Evolutionary conservation across 768 basidiomycete genomes (phyloP).

Genomic region (Boletus rex-veris): DNA sequence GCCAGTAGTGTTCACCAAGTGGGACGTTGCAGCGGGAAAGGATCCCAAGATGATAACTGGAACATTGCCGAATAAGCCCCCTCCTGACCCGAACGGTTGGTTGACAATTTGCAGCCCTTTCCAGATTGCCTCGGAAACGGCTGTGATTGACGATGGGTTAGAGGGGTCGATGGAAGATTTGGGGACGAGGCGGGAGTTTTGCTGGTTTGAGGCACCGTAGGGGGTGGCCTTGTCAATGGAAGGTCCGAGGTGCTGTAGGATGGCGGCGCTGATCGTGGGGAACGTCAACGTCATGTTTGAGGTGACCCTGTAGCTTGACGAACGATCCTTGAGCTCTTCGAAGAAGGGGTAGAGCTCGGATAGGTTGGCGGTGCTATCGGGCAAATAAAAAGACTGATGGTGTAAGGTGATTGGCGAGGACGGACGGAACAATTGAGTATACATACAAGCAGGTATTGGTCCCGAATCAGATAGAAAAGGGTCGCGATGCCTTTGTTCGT

Average conservation of each 20-base stretch:
- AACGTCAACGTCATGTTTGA: slow-evolving; percentile 17
- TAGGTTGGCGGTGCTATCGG: neutral
- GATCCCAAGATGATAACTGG: neutral
- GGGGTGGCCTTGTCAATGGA: slow-evolving; percentile 1
- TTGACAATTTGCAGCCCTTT: slow-evolving; percentile 13
- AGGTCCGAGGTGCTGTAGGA: slow-evolving; percentile 5
- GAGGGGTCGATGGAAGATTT: slow-evolving; percentile 13
- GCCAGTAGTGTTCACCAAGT: slow-evolving; percentile 5
- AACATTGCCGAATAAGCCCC: neutral
- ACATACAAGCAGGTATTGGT: slow-evolving; percentile 10
- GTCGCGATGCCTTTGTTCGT: neutral
- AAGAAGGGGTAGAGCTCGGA: slow-evolving; percentile 15
- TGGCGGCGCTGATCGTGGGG: slow-evolving; percentile 11
- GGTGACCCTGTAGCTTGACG: slow-evolving; percentile 10
- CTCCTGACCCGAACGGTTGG: neutral
- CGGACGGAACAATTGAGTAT: neutral
- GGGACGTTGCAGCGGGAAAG: slow-evolving; percentile 6
- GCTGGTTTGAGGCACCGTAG: slow-evolving; percentile 18
- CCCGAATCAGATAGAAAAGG: neutral
- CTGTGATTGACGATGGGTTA: slow-evolving; percentile 3
- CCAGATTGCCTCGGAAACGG: slow-evolving; percentile 18
- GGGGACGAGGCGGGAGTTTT: slow-evolving; percentile 22
- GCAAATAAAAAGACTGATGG: slow-evolving; percentile 16
- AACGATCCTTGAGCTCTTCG: slow-evolving; percentile 13
- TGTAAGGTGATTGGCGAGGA: neutral